Base-by-base conservation (phyloP, 192 early-diverging fungal species). In the Backusella mclennaniae region DNA sequence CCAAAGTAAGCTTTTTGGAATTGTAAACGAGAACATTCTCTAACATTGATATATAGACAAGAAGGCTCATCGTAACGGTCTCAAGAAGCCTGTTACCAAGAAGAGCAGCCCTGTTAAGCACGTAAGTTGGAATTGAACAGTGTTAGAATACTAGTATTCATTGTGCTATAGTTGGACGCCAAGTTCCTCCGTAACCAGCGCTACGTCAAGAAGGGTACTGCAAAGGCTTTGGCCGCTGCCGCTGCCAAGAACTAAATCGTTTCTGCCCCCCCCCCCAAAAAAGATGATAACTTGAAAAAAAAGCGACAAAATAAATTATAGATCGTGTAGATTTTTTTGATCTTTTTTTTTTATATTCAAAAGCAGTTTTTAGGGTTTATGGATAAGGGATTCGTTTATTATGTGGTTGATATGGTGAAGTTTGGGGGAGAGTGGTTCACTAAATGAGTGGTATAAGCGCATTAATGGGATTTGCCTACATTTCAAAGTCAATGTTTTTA, bases 1-100 rank as follows among this genome's bases (percentile, higher is more conserved):
- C 94, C 98, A 99, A 90, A 98, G 92, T 93, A 91, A 85, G 87
- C 15, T 38, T 23, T 15, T 21, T 9, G 4, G 42, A 33, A 33
- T 33, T 33, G 33, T 3, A 33, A 33, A 3, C 2, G 33, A 3
- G 33, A 33, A 33, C 33, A 33, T 33, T 33, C 31, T 33, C 33
- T 33, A 23, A 56, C 39, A 63, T 23, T 73, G 4, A 72, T 72
- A 49, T 69, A 75, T 76, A 90, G 89, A 93, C 92, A 90, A 87
- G 85, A 99, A 99, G 94, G 97, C 96, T 90, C 98, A 99, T 95
- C 95, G 97, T 81, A 99, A 99, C 90, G 98, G 98, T 90, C 97
- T 99, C 89, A 98, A 96, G 92, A 97, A 98, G 93, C 93, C 95
- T 66, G 93, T 94, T 90, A 82, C 86, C 70, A 84, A 96, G 89